Conservation (phyloP, 441 rosid species). For the Euphorbia schlechtendalii region DNA sequence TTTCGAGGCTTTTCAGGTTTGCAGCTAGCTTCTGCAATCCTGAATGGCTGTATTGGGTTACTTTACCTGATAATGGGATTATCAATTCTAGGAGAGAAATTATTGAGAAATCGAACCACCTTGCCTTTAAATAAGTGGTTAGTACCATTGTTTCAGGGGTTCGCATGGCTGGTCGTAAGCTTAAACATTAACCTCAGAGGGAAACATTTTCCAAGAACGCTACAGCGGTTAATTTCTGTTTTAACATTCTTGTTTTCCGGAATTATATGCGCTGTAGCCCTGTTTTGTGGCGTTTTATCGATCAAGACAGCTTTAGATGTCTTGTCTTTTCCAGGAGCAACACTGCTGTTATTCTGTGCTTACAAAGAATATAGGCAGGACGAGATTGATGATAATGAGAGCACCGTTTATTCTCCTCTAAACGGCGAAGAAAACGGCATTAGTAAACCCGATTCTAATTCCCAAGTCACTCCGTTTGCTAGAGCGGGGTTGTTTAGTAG, state of each 20-base stretch:
- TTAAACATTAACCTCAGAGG: constrained; percentile 43
- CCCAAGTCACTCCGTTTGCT: constrained; percentile 34
- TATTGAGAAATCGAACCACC: constrained; percentile 32
- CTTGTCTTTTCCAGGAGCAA: constrained; percentile 57
- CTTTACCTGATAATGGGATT: constrained; percentile 45
- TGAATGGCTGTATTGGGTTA: constrained; percentile 67
- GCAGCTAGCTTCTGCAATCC: constrained; percentile 44
- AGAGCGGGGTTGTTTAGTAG: constrained; percentile 57
- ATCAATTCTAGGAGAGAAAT: constrained; percentile 56
- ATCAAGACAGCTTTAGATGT: constrained; percentile 39
- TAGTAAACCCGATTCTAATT: neutral
- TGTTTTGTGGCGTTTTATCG: constrained; percentile 30
- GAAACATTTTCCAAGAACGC: constrained; percentile 29
- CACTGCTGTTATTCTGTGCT: constrained; percentile 50
- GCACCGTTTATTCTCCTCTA: constrained; percentile 55
- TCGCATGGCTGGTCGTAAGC: constrained; percentile 55
- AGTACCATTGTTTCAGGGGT: constrained; percentile 45
- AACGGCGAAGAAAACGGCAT: constrained; percentile 29
- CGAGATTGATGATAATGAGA: constrained; percentile 28
- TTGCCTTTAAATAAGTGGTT: constrained; percentile 54
- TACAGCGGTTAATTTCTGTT: constrained; percentile 43
- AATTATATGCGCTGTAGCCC: constrained; percentile 39
- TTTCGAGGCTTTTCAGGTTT: constrained; percentile 26
- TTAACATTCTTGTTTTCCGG: constrained; percentile 47
- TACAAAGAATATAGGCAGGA: constrained; percentile 31